Evolutionary conservation across 257 asterid genomes (phyloP), one percentile per base, ranked within the genome.

Genomic region (Echites panduratus): DNA sequence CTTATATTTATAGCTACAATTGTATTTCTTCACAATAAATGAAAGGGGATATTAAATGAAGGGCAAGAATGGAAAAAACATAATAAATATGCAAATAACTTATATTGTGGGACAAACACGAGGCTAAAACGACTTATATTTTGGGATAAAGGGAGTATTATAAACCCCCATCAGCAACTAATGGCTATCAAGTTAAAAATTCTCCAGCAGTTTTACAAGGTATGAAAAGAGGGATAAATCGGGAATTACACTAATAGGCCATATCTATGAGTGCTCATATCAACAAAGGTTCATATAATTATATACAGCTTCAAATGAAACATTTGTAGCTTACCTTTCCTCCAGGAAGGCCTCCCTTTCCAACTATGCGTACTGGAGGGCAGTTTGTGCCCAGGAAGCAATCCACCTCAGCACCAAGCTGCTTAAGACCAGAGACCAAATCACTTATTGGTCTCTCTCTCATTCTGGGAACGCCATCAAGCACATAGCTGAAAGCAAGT

Each of bases 371-470:
- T 79, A 93, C 97, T 12, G 98, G 99, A 40, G 99, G 99, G 24
- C 99, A 92, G 70, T 89, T 78, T 41, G 99, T 95, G 71, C 99
- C 98, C 22, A 90, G 84, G 79, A 62, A 87, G 77, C 98, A 90
- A 79, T 89, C 97, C 70, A 88, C 87, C 38, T 92, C 94, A 20
- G 96, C 97, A 44, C 99, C 99, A 69, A 95, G 97, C 91, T 95
- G 99, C 89, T 90, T 83, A 76, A 95, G 96, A 65, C 99, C 99
- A 66, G 85, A 70, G 57, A 95, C 99, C 82, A 95, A 82, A 84
- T 95, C 98, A 27, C 98, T 96, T 74, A 95, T 95, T 40, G 99
- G 99, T 72, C 99, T 89, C 92, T 95, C 99, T 81, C 99, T 89
- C 99, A 95, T 95, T 73, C 99, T 92, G 50, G 98, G 98, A 85